Conservation (phyloP, 176 grass and related monocot species). For the Juncus inflexus region DNA sequence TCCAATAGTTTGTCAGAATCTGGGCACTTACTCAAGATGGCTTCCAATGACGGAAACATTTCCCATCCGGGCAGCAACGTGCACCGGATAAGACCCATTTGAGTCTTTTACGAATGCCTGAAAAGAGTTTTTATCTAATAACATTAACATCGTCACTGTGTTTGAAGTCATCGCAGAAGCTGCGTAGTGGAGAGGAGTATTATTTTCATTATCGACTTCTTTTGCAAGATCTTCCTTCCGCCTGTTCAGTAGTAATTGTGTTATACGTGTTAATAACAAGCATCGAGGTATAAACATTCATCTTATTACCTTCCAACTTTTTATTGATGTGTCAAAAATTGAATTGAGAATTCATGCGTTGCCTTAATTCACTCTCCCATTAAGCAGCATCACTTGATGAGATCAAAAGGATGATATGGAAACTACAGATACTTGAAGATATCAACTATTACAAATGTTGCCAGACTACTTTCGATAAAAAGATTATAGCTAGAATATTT, state of each 20-base stretch:
- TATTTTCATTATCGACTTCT: not conserved
- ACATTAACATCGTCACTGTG: not conserved
- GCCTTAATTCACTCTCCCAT: too few relatives aligned
- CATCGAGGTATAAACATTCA: too few relatives aligned
- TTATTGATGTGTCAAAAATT: too few relatives aligned
- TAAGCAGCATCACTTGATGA: too few relatives aligned
- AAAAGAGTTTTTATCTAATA: not conserved
- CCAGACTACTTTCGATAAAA: too few relatives aligned
- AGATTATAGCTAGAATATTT: too few relatives aligned
- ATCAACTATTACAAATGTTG: too few relatives aligned
- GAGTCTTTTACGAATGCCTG: not conserved
- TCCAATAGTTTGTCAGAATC: constrained; percentile 8
- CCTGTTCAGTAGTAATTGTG: not conserved
- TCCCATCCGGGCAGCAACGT: constrained; percentile 5
- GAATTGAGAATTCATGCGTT: too few relatives aligned
- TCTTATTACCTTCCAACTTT: too few relatives aligned
- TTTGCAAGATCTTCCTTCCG: not conserved
- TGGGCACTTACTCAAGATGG: not conserved
- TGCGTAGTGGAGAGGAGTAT: constrained; percentile 18
- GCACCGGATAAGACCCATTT: not conserved
- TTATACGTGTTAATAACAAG: too few relatives aligned
- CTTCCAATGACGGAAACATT: not conserved
- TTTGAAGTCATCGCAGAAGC: not conserved
- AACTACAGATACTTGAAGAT: too few relatives aligned
- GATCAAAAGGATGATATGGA: too few relatives aligned